phyloP scores from a whole-genome alignment of 1,284 basidiomycete species.

The Rhodotorula sp. region DNA sequence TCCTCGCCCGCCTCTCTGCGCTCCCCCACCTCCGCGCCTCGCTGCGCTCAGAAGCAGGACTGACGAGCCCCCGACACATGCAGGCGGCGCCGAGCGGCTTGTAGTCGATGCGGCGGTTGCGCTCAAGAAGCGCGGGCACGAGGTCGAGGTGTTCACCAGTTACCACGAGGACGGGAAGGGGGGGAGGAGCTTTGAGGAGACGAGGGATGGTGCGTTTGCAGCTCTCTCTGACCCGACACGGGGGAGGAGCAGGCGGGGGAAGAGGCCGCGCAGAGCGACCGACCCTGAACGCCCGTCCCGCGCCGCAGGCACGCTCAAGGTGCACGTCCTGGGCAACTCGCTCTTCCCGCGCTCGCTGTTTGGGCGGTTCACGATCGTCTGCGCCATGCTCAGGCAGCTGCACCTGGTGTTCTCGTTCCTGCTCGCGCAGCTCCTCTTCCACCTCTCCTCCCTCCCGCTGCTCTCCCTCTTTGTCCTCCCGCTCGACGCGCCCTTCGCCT shows the following conservation, averaged over 20 bases:
- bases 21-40: background rate
- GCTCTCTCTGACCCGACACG: background rate
- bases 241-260: too few species aligned
- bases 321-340: conserved; percentile 74
- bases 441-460: conserved; percentile 34
- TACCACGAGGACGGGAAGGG: conserved; percentile 75
- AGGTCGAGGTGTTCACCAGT: conserved; percentile 90
- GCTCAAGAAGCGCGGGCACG: conserved; percentile 79
- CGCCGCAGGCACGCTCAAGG: conserved; percentile 70
- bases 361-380: conserved; percentile 80
- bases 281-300: too few species aligned
- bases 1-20: background rate
- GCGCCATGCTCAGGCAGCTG: conserved; percentile 85
- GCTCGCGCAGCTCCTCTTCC: conserved; percentile 51
- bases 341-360: conserved; percentile 72
- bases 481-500: conserved; percentile 36
- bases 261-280: too few species aligned
- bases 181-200: conserved; percentile 77
- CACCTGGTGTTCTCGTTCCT: conserved; percentile 71
- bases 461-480: conserved; percentile 38
- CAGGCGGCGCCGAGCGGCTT: conserved; percentile 91
- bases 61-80: background rate
- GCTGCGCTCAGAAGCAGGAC: background rate
- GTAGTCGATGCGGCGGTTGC: conserved; percentile 95
- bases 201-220: conserved; percentile 71